A percentile compares a stretch with the other conserved stretches of the same genome.
phyloP scores from a whole-genome alignment of 2,329 filamentous ascomycete genomes.

The Hypoxylon sp. region DNA sequence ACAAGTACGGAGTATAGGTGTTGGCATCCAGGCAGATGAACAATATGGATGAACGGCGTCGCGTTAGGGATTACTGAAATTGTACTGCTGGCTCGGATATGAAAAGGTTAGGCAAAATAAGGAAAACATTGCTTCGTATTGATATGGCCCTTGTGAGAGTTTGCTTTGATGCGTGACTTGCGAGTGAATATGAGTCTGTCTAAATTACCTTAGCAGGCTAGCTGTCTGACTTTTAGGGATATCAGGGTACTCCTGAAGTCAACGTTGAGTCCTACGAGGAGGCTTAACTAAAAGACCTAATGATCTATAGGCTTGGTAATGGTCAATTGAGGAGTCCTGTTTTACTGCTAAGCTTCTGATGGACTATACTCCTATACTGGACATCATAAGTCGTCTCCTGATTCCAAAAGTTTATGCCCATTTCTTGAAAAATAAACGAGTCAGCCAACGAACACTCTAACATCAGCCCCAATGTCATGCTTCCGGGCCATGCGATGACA shows the following conservation, averaged over 20 bases:
- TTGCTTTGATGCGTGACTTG: not conserved
- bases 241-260: not conserved
- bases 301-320: not conserved
- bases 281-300: not conserved
- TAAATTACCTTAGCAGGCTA: not conserved
- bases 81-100: constrained; percentile 19
- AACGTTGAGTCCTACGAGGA: not conserved
- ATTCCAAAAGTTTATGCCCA: not conserved
- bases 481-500: not conserved
- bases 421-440: not conserved
- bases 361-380: not conserved
- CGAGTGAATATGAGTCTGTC: not conserved
- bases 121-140: constrained; percentile 3
- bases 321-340: not conserved
- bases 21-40: constrained; percentile 8
- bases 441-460: not conserved
- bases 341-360: not conserved
- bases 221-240: not conserved
- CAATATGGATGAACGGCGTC: constrained; percentile 31
- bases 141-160: not conserved
- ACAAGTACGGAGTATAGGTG: constrained; percentile 27
- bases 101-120: constrained; percentile 18
- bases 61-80: constrained; percentile 17
- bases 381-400: too few species aligned
- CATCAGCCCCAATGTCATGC: not conserved